Evolutionary conservation across 495 filamentous ascomycete genomes (phyloP), one percentile per base, ranked within the genome.

Genomic region (Penicillium macrosclerotiorum): DNA sequence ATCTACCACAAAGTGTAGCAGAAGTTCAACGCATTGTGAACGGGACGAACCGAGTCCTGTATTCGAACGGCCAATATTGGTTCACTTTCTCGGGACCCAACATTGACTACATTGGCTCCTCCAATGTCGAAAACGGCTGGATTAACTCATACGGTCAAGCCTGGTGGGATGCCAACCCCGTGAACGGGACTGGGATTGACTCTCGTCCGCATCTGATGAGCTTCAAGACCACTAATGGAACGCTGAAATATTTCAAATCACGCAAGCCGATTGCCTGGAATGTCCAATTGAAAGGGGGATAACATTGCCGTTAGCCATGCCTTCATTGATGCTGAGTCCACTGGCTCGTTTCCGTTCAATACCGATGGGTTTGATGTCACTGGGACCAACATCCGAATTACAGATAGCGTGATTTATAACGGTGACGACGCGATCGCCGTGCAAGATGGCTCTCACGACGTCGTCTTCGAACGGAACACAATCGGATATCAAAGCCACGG

Each of bases 181-280:
- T 49, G n/a, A 62, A 64, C 34, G 55, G 54, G 9, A 67, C 63
- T 3, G 70, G 70, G 7, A 57, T 66, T 8, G 54, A 42, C 33
- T 48, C 37, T 14, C 63, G 69, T 11, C 70, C 70, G 3, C 69
- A 72, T 42, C 43, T 72, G 11, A 57, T 74, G 51, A 63, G 57
- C 37, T 67, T 69, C 54, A 61, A 60, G 30, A 63, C 66, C 16
- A 67, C 55, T 1, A 34, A 63, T 42, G 64, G 65, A 6, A 57
- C 57, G 8, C 48, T 74, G 19, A 51, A 58, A 12, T 57, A 65
- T 37, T 70, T 64, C 62, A 68, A 71, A 34, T 72, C 69, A 12
- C 54, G 62, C 18, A 64, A 72, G 49, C 68, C 69, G 6, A 73
- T 73, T 43, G 69, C 69, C 8, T 71, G 69, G 66, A 69, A 67